Evolutionary conservation across 257 asterid genomes (phyloP).

Genomic region (Solanum pinnatisectum): DNA sequence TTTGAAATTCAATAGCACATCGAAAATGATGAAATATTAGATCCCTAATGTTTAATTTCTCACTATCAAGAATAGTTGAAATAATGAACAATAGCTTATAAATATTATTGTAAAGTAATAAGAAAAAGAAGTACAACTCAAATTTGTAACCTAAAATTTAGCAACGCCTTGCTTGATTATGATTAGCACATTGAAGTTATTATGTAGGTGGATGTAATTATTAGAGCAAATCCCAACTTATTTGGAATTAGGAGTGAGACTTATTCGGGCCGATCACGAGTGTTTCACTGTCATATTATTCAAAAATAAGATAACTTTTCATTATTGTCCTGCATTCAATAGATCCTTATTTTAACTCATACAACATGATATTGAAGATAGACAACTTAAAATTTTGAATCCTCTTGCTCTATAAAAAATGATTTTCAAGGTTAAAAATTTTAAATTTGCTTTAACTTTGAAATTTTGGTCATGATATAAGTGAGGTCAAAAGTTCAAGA

Average conservation of each 20-base stretch:
- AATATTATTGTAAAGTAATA: not conserved
- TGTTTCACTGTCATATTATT: not conserved
- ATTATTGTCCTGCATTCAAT: not conserved
- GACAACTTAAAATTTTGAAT: not conserved
- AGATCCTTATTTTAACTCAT: not conserved
- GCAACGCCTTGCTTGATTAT: not conserved
- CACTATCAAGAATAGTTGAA: not conserved
- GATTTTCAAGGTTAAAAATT: not conserved
- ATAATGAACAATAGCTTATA: not conserved
- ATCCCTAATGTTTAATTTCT: no score
- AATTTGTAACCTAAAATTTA: not conserved
- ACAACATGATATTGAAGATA: not conserved
- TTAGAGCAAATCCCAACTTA: not conserved
- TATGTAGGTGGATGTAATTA: not conserved
- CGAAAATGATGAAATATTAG: not conserved
- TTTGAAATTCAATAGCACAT: not conserved
- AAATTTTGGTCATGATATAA: no score
- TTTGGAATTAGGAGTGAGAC: not conserved
- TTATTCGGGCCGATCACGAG: accelerated
- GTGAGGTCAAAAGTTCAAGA: not conserved
- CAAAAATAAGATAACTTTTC: not conserved
- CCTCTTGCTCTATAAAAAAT: not conserved
- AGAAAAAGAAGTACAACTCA: not conserved
- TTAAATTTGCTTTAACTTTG: not conserved
- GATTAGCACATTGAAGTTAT: not conserved